Evolutionary conservation across 225 moss, liverwort and hornwort species (phyloP).

Genomic region (Bryoerythrophyllum caledonicum): DNA sequence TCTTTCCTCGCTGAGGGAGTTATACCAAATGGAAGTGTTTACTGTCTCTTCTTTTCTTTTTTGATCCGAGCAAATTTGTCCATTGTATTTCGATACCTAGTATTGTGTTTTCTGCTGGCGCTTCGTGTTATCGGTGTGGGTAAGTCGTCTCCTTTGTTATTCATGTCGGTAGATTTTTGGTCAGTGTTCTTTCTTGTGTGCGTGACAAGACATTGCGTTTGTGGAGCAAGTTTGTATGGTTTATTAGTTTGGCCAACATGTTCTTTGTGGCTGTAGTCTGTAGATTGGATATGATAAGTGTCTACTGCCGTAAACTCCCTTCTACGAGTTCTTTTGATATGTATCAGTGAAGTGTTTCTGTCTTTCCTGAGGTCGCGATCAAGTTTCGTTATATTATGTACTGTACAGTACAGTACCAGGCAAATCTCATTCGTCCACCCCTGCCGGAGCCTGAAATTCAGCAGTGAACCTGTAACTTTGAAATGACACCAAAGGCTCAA

Average conservation of each 20-base stretch:
- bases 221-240: neutral
- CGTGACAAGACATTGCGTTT: too few species aligned
- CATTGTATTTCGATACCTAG: too few species aligned
- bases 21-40: constrained; percentile 22
- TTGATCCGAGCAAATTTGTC: neutral
- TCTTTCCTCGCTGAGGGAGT: constrained; percentile 27
- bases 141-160: neutral
- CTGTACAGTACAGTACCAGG: too few species aligned
- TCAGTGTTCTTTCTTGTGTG: constrained; percentile 12
- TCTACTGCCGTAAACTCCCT: constrained; percentile 18
- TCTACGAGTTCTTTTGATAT: constrained; percentile 14
- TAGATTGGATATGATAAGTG: constrained; percentile 35
- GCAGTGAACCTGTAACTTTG: too few species aligned
- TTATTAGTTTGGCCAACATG: constrained; percentile 16
- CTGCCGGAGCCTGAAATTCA: too few species aligned
- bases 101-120: neutral
- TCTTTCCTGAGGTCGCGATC: neutral
- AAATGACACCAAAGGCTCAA: too few species aligned
- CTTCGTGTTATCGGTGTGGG: too few species aligned
- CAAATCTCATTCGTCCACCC: too few species aligned
- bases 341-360: neutral
- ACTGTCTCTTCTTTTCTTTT: neutral
- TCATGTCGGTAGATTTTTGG: neutral
- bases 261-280: constrained; percentile 35
- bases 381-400: too few species aligned